Evolutionary conservation across 1,284 basidiomycete genomes (phyloP).

Genomic region (Cronartium quercuum): DNA sequence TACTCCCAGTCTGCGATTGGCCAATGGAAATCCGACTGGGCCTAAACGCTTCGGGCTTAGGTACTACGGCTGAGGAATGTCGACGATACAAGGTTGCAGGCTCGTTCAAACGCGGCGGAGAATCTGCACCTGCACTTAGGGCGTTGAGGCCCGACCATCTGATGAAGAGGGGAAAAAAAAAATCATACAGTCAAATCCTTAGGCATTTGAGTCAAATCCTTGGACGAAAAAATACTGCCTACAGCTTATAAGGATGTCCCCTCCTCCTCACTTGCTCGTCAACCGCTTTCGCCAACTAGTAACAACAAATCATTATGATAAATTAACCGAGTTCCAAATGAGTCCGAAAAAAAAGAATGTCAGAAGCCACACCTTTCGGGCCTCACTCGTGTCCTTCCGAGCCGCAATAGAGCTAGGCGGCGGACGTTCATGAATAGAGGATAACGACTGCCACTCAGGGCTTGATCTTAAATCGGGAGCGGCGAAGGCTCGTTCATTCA

Average conservation of each 20-base stretch:
- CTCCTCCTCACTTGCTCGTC: not conserved
- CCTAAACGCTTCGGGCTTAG: too few species aligned
- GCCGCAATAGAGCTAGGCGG: slow-evolving; percentile 75
- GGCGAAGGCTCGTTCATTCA: too few species aligned
- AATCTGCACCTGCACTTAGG: not conserved
- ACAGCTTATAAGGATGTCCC: not conserved
- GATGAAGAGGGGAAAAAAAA: too few species aligned
- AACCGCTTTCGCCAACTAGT: not conserved
- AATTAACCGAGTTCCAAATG: too few species aligned
- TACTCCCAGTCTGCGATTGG: too few species aligned
- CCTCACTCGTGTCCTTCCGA: slow-evolving; percentile 67
- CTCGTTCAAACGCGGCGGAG: too few species aligned
- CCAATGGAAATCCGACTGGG: too few species aligned
- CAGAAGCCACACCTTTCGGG: slow-evolving; percentile 59
- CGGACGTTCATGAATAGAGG: slow-evolving; percentile 58
- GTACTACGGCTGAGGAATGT: too few species aligned
- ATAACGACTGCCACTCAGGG: too few species aligned
- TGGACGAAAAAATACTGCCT: not conserved
- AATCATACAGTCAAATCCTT: not conserved
- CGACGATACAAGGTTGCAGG: too few species aligned
- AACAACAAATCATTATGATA: not conserved
- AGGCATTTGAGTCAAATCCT: not conserved
- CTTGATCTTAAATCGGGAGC: too few species aligned
- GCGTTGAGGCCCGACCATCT: not conserved
- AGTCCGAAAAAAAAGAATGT: not conserved